A percentile compares a stretch with the other conserved stretches of the same genome.
phyloP scores from a whole-genome alignment of 306 rosid genomes.

The Cercis canadensis region DNA sequence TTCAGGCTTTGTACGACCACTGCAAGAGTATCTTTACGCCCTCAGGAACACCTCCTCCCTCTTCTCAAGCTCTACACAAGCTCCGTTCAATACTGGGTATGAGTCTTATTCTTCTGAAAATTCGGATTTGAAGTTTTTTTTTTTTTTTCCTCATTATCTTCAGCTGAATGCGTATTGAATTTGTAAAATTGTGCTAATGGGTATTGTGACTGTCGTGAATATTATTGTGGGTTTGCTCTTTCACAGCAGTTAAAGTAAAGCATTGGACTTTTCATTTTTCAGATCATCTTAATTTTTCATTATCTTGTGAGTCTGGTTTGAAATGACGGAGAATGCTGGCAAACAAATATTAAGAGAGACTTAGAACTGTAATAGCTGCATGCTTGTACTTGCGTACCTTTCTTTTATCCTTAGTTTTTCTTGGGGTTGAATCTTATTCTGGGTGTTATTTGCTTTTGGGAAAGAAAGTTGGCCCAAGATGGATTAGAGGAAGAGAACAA shows the following conservation, averaged over 20 bases:
- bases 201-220: slow-evolving; percentile 5
- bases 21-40: slow-evolving; percentile 66
- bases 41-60: slow-evolving; percentile 51
- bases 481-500: not conserved
- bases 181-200: slow-evolving; percentile 29
- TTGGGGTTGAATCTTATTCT: no score
- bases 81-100: slow-evolving; percentile 78
- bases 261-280: slow-evolving; percentile 10
- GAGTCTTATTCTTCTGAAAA: slow-evolving; percentile 6
- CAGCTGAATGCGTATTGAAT: not conserved
- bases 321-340: no score
- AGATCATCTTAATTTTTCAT: not conserved
- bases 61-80: slow-evolving; percentile 55
- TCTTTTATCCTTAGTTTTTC: no score
- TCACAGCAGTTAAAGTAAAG: slow-evolving; percentile 15
- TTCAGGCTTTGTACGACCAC: slow-evolving; percentile 72
- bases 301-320: not conserved
- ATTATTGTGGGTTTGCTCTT: not conserved
- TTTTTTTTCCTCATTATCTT: not conserved
- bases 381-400: no score
- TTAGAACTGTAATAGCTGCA: no score
- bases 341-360: no score
- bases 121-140: slow-evolving; percentile 1
- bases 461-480: not conserved
- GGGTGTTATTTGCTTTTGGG: not conserved